Evolutionary conservation across 2,329 filamentous ascomycete species (phyloP), one percentile per base, ranked within the genome.

Genomic region (Madurella mycetomatis): DNA sequence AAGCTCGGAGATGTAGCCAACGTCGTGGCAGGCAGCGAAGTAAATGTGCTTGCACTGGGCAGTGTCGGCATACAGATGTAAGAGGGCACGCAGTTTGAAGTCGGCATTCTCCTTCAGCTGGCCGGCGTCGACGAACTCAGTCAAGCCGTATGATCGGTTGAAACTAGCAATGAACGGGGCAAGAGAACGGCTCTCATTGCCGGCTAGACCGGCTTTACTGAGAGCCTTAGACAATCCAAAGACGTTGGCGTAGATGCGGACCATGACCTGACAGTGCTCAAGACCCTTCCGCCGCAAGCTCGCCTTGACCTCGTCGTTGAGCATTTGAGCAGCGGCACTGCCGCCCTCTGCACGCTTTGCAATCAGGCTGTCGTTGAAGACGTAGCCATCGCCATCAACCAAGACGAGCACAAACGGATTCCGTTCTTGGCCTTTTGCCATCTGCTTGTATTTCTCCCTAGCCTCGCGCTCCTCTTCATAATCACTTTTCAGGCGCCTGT

Each of bases 41-140:
- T 80, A 81, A 37, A 87, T 82, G 64, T 85, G 83, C 60, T 80
- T 82, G 70, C 84, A 87, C 62, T 84, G 80, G 3, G 74, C 69
- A 60, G 81, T 82, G 44, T 83, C 77, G 34, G 74, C 76, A 56
- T 82, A 83, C 1, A 84, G 70, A 5, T 73, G 70, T 9, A 75
- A 64, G 53, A 69, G 55, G 42, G 65, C 80, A 63, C 80, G 74
- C 51, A 86, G 74, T 65, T 86, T 86, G 63, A 78, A 80, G 60
- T 81, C 79, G 30, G 79, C 78, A 31, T 78, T 79, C 60, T 83
- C 80, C 62, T 84, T 84, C 37, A 80, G 74, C 57, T 82, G 78
- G 9, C 82, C 80, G 11, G 80, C 80, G 63, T 86, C 83, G 13
- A 84, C 72, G 61, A 82, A 85, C 60, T 85, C 82, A 55, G 81